Evolutionary conservation across 2,329 filamentous ascomycete species (phyloP).

Genomic region (Trichoderma sp.): DNA sequence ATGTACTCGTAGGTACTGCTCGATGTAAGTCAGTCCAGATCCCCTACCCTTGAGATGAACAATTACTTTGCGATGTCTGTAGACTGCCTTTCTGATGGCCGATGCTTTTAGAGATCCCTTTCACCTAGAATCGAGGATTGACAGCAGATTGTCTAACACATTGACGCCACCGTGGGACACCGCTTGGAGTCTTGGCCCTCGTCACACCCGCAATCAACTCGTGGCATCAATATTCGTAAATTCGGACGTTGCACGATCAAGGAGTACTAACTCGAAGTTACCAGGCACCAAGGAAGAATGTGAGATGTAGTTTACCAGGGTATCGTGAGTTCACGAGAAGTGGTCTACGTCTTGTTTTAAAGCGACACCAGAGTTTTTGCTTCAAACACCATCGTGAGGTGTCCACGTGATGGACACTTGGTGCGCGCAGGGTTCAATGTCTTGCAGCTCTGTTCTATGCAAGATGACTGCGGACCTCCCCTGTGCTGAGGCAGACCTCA

Average conservation of each 20-base stretch:
- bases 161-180: conserved; percentile 18
- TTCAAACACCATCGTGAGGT: neutral
- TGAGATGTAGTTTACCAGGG: neutral
- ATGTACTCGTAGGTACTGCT: neutral
- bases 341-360: neutral
- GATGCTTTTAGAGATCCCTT: neutral
- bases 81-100: neutral
- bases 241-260: neutral
- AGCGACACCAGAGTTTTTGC: too few relatives aligned
- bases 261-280: neutral
- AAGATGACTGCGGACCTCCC: neutral
- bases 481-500: neutral
- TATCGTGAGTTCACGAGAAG: too few relatives aligned
- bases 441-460: conserved; percentile 3
- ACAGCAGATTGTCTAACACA: conserved; percentile 24
- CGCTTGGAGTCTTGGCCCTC: neutral
- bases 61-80: neutral
- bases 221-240: neutral
- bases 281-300: too few relatives aligned
- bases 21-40: neutral
- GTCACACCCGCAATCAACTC: neutral
- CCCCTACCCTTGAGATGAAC: too few relatives aligned
- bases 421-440: conserved; percentile 17
- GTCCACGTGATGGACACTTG: conserved; percentile 18
- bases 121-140: neutral